Evolutionary conservation across 2,329 filamentous ascomycete species (phyloP).

Genomic region (Venturiaceae sp.): DNA sequence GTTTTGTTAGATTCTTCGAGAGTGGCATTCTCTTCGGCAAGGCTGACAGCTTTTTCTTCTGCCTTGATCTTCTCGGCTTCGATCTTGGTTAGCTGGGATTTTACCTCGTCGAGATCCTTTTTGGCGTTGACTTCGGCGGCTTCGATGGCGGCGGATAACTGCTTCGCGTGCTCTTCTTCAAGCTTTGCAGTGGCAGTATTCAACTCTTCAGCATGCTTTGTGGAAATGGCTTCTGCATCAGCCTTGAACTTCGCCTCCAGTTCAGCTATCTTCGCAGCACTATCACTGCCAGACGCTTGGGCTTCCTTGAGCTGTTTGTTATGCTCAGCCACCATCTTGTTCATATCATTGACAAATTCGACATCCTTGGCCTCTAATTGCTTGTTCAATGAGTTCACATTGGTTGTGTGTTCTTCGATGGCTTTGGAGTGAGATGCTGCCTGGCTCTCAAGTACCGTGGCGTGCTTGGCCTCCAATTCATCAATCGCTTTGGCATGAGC

Average conservation of each 20-base stretch:
- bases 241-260: not conserved
- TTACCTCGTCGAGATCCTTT: not conserved
- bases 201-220: not conserved
- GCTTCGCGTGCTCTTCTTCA: too few relatives aligned
- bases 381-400: not conserved
- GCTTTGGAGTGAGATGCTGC: not conserved
- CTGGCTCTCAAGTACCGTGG: not conserved
- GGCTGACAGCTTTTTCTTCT: not conserved
- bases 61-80: not conserved
- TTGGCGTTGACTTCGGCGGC: not conserved
- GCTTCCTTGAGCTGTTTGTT: not conserved
- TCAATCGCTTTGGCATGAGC: not conserved
- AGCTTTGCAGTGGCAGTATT: too few relatives aligned
- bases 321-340: not conserved
- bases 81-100: not conserved
- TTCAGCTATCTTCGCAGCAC: not conserved
- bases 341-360: not conserved
- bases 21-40: not conserved
- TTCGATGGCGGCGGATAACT: too few relatives aligned
- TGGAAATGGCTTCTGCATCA: not conserved
- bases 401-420: not conserved
- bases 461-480: too few relatives aligned
- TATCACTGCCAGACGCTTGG: not conserved
- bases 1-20: not conserved
- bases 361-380: not conserved